These are phyloP conservation scores for Globisporangium acanthophoron DNA, from an alignment of 352 stramenopile species.

Conservation along the genomic window DNA sequence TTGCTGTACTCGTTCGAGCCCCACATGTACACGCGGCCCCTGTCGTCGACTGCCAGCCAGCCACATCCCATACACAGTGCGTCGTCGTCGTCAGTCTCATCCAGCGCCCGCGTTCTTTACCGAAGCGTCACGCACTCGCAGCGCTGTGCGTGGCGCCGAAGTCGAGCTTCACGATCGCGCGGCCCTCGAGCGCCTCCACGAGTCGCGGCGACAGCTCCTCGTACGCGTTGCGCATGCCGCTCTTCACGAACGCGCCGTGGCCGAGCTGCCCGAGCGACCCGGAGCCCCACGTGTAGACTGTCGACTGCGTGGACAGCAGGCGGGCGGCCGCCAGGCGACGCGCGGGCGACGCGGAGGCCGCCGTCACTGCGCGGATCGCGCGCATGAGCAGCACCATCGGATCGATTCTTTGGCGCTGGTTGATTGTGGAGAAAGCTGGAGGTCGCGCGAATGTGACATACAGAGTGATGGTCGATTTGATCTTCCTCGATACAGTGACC, in stretches of 20 bases:
- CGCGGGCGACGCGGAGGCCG: conserved; percentile 14
- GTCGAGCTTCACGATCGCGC: conserved; percentile 58
- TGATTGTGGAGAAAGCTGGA: neutral
- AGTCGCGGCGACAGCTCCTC: conserved; percentile 74
- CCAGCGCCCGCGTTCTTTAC: too few relatives aligned
- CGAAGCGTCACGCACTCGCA: conserved; percentile 41
- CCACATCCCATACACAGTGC: neutral
- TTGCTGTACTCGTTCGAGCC: conserved; percentile 90
- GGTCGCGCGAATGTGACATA: neutral
- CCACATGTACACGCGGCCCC: conserved; percentile 71
- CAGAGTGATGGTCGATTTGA: neutral
- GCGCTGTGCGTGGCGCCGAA: conserved; percentile 77
- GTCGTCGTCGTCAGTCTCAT: too few relatives aligned
- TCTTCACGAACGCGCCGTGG: conserved; percentile 73
- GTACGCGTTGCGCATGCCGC: conserved; percentile 82
- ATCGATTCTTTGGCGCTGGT: conserved; percentile 2
- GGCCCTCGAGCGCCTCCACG: conserved; percentile 62
- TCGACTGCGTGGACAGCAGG: conserved; percentile 55
- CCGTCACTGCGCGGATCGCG: conserved; percentile 26
- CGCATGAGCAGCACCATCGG: conserved; percentile 50
- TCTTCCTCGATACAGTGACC: too few relatives aligned
- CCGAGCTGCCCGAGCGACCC: conserved; percentile 83
- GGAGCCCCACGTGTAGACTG: conserved; percentile 83
- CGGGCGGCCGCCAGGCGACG: conserved; percentile 1
- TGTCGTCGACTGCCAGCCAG: conserved; percentile 45